phyloP scores from a whole-genome alignment of 345 rosid species.

The Brassica cretica region DNA sequence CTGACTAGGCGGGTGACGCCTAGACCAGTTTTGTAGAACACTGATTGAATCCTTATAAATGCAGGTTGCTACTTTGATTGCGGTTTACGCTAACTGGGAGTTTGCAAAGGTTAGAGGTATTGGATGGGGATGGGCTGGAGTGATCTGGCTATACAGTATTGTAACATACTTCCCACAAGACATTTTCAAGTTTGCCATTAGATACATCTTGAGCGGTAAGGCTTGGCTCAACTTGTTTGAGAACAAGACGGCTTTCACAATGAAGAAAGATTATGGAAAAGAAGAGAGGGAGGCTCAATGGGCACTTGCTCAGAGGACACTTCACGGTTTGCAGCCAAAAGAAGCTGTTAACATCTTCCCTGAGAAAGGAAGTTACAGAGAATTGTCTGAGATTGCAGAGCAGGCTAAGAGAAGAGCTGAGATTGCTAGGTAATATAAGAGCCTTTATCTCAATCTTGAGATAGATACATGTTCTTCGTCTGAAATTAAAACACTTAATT shows the following conservation, averaged over 20 bases:
- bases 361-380: constrained; percentile 67
- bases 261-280: constrained; percentile 80
- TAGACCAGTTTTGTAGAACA: too few species aligned
- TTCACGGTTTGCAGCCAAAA: constrained; percentile 81
- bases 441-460: not conserved
- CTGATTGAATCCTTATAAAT: not conserved
- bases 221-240: constrained; percentile 78
- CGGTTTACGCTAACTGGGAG: constrained; percentile 82
- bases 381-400: constrained; percentile 92
- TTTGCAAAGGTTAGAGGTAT: constrained; percentile 74
- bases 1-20: too few species aligned
- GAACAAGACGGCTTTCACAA: constrained; percentile 88
- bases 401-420: constrained; percentile 97
- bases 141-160: constrained; percentile 81
- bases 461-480: not conserved
- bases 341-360: constrained; percentile 51
- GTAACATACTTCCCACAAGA: constrained; percentile 77
- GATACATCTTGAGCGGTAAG: constrained; percentile 82
- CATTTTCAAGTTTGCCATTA: constrained; percentile 68
- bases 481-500: not conserved
- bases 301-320: constrained; percentile 82
- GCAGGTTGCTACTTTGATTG: constrained; percentile 84
- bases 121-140: constrained; percentile 99
- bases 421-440: constrained; percentile 68
- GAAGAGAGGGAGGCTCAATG: constrained; percentile 94